Base-by-base conservation (phyloP, 202 grass and related monocot species). In the Schoenoplectus triqueter region DNA sequence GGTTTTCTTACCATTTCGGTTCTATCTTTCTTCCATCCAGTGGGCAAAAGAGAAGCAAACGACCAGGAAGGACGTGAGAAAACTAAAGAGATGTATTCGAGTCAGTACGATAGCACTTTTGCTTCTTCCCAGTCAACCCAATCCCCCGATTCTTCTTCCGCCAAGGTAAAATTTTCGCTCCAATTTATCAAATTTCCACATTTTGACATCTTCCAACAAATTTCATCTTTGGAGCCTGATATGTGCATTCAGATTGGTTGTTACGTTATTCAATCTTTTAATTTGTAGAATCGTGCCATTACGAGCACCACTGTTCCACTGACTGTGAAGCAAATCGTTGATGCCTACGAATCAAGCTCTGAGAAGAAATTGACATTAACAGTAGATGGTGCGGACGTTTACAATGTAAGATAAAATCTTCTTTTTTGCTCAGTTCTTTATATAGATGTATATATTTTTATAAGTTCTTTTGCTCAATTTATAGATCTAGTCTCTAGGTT, bases 291-390 rank as follows among this genome's bases (percentile, higher is more conserved):
- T 84, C 91, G 95, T 68, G 84, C 87, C 57, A 86, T 67, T n/a
- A 69, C 78, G n/a, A 72, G 91, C 22, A 52, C 64, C 19, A 90
- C 90, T 18, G 85, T 88, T 85, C 91, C 96, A n/a, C 82, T 94
- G 81, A 95, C 96, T 7, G 84, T 95, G 18, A 98, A 93, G 87
- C 96, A 95, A 90, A 92, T 98, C 52, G 80, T 69, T 72, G 86
- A 92, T 69, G 91, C 93, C 5, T 87, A 80, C 19, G 88, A 92
- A 56, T 89, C 93, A 18, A 88, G 81, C 78, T 77, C 85, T 59
- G 90, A 91, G 57, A 87, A 93, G 48, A 85, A 90, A 83, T 87
- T 85, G 40, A 84, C 40, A 59, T 47, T 90, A 17, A 48, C 62
- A 45, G 46, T 87, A 17, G 86, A 87, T 76, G 86, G 86, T 19